Conservation (phyloP, 345 rosid genomes). For the Syzygium oleosum region DNA sequence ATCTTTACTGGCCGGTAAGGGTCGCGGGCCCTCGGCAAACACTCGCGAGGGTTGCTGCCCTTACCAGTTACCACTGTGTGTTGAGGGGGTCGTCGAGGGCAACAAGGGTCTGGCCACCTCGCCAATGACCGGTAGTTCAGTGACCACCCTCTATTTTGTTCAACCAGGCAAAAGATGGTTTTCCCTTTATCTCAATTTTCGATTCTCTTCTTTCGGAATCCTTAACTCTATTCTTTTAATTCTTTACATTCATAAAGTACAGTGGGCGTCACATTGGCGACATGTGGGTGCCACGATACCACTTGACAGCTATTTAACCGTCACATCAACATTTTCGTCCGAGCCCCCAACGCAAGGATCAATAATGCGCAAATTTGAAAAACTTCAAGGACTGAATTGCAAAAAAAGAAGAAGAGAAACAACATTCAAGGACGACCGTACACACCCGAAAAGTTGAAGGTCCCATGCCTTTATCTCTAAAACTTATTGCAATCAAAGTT, state of each 20-base stretch:
- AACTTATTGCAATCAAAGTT: not conserved
- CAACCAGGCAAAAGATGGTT: not conserved
- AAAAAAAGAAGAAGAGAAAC: no score
- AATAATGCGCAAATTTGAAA: not conserved
- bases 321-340: not conserved
- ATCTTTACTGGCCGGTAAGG: not conserved
- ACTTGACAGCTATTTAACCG: not conserved
- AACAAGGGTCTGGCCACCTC: not conserved
- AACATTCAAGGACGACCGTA: not conserved
- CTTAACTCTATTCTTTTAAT: not conserved
- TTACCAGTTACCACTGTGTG: not conserved
- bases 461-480: not conserved
- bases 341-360: no score
- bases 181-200: no score
- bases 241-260: not conserved
- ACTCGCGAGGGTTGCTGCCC: not conserved
- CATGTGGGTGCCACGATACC: no score
- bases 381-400: no score
- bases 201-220: not conserved
- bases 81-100: no score
- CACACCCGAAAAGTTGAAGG: not conserved
- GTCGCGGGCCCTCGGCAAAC: not conserved
- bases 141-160: not conserved
- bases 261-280: not conserved
- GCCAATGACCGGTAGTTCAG: not conserved